phyloP scores from a whole-genome alignment of 805 yeast genomes.

The Aciculoconidium aculeatum region DNA sequence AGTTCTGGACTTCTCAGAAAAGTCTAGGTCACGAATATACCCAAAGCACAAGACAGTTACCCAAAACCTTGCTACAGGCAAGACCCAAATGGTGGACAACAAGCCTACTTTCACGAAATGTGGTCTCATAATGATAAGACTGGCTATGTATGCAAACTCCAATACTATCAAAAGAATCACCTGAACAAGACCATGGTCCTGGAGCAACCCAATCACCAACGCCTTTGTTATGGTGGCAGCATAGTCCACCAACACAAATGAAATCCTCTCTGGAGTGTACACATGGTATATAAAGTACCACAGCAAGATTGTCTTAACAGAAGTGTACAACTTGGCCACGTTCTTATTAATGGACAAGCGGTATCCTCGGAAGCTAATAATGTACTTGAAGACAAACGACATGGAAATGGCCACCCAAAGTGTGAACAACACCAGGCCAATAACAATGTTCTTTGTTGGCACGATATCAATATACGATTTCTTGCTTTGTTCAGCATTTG shows the following conservation, averaged over 20 bases:
- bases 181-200: conserved; percentile 40
- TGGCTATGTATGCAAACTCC: conserved; percentile 24
- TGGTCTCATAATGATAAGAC: conserved; percentile 22
- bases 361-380: conserved; percentile 16
- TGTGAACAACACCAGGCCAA: conserved; percentile 26
- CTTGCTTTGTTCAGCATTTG: too few species aligned
- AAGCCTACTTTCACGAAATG: conserved; percentile 21
- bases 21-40: conserved; percentile 28
- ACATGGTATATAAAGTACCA: conserved; percentile 44
- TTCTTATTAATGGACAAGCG: conserved; percentile 14
- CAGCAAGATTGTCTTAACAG: conserved; percentile 38
- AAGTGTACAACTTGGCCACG: conserved; percentile 37
- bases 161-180: conserved; percentile 31
- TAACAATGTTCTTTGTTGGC: conserved; percentile 15
- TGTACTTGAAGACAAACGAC: conserved; percentile 23
- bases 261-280: conserved; percentile 37
- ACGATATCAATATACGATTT: too few species aligned
- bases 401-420: conserved; percentile 16
- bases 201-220: conserved; percentile 40
- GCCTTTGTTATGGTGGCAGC: conserved; percentile 25
- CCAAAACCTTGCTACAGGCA: conserved; percentile 33
- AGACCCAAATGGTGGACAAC: conserved; percentile 26
- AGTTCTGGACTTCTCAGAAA: conserved; percentile 34
- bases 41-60: conserved; percentile 40
- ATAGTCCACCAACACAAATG: conserved; percentile 34